Percentiles rank a stretch among this genome's conserved stretches.
These are phyloP conservation scores for Plasmodium gonderi DNA, from an alignment of 169 alveolate genomes.

Conservation along the genomic window DNA sequence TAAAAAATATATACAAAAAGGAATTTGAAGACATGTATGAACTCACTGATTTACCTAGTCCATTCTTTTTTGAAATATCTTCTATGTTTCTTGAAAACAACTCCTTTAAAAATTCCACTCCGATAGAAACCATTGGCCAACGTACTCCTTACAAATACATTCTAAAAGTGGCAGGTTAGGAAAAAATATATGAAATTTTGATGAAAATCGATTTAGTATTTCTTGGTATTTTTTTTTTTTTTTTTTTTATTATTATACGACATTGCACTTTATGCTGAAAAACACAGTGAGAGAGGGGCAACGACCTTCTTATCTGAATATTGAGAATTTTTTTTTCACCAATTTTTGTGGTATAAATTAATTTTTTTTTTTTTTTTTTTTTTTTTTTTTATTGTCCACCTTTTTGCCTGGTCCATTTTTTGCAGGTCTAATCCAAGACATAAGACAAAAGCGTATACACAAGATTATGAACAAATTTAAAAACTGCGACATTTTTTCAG, in stretches of 20 bases:
- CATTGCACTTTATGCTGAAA: no score
- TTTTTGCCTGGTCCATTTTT: neutral
- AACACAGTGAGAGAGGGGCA: no score
- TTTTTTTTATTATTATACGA: neutral
- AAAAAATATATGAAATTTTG: neutral
- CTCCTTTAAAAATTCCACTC: conserved; percentile 64
- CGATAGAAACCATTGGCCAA: conserved; percentile 68
- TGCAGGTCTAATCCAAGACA: conserved; percentile 65
- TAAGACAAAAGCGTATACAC: conserved; percentile 65
- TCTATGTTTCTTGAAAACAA: conserved; percentile 69
- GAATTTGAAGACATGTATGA: conserved; percentile 64
- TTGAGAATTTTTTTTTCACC: no score
- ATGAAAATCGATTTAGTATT: no score
- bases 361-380: neutral
- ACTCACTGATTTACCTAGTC: conserved; percentile 67
- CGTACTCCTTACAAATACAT: conserved; percentile 68
- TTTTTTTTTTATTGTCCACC: neutral
- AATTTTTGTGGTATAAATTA: no score
- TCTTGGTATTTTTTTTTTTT: neutral
- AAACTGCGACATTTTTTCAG: conserved; percentile 43
- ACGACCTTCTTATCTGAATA: no score
- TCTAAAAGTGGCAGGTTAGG: conserved; percentile 62
- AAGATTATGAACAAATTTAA: conserved; percentile 66
- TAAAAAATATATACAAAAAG: conserved; percentile 66
- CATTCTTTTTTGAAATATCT: conserved; percentile 64